These are phyloP conservation scores for Nepenthes gracilis DNA, from an alignment of 148 eudicot species.

Conservation along the genomic window DNA sequence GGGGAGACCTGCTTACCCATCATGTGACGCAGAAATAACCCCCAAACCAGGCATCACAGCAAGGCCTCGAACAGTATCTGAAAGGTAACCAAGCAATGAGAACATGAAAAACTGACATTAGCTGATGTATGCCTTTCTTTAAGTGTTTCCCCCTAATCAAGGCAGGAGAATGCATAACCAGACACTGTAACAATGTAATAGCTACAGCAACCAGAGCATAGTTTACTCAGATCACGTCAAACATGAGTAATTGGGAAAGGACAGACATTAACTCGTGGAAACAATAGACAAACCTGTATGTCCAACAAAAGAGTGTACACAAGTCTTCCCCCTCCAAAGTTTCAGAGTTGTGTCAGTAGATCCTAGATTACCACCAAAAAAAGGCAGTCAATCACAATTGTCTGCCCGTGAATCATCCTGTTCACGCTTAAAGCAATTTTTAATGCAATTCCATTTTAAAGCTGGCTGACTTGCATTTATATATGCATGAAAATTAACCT, in stretches of 20 bases:
- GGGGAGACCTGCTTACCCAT: constrained; percentile 48
- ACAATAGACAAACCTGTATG: constrained; percentile 44
- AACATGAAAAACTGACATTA: background rate
- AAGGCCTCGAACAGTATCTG: constrained; percentile 92
- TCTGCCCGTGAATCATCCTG: no score
- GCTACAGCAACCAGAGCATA: no score
- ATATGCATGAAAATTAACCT: no score
- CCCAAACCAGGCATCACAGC: constrained; percentile 72
- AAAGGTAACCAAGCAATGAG: constrained; percentile 10
- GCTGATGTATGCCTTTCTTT: background rate
- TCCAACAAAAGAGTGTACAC: constrained; percentile 60
- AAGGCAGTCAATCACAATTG: background rate
- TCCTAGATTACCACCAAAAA: constrained; percentile 31
- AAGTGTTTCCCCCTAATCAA: background rate
- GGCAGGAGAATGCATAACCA: background rate
- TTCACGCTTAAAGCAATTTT: background rate
- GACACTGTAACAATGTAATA: no score
- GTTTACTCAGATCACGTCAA: no score
- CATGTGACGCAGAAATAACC: constrained; percentile 93
- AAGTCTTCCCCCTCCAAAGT: constrained; percentile 83
- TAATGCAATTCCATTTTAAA: no score
- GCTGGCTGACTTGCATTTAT: no score
- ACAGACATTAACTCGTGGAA: background rate
- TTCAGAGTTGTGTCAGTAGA: constrained; percentile 87
- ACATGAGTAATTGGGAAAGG: background rate